These are phyloP conservation scores for Penicillium polonicum DNA, from an alignment of 2,329 filamentous ascomycete species.

Conservation along the genomic window DNA sequence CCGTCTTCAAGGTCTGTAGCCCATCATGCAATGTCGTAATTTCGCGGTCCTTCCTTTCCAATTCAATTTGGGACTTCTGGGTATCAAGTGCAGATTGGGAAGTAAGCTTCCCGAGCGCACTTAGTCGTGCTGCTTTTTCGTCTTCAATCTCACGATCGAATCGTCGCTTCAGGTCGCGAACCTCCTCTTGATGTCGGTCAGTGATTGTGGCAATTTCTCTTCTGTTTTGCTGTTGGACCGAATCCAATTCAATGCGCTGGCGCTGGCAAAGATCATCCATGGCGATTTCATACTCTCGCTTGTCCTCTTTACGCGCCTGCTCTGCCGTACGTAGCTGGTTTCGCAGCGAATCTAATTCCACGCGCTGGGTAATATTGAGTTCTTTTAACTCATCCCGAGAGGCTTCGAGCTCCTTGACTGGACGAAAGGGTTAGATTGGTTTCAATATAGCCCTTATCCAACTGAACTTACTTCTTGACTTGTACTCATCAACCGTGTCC, in stretches of 20 bases:
- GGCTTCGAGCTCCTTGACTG: conserved; percentile 59
- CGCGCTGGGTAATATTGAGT: conserved; percentile 57
- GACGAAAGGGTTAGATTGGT: background rate
- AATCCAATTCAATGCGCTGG: conserved; percentile 47
- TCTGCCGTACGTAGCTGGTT: conserved; percentile 52
- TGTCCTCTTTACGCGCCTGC: conserved; percentile 52
- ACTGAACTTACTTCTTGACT: conserved; percentile 64
- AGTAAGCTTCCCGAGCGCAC: conserved; percentile 41
- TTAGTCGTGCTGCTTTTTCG: conserved; percentile 47
- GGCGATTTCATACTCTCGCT: conserved; percentile 53
- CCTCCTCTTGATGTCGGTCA: conserved; percentile 65
- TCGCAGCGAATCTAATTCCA: conserved; percentile 65
- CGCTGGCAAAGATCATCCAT: conserved; percentile 55
- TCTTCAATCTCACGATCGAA: conserved; percentile 67
- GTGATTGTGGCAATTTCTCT: conserved; percentile 58
- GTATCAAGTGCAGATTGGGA: conserved; percentile 38
- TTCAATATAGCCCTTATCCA: background rate
- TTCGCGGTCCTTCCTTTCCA: conserved; percentile 57
- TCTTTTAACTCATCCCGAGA: conserved; percentile 52
- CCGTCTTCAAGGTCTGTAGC: conserved; percentile 43
- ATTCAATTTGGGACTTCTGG: conserved; percentile 44
- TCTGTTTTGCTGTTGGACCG: conserved; percentile 44
- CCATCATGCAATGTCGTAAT: conserved; percentile 45
- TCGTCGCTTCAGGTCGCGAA: conserved; percentile 63
- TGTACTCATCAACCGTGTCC: conserved; percentile 71